Conservation (phyloP, 2,329 filamentous ascomycete genomes). For the Hawksworthiomyces lignivorus region DNA sequence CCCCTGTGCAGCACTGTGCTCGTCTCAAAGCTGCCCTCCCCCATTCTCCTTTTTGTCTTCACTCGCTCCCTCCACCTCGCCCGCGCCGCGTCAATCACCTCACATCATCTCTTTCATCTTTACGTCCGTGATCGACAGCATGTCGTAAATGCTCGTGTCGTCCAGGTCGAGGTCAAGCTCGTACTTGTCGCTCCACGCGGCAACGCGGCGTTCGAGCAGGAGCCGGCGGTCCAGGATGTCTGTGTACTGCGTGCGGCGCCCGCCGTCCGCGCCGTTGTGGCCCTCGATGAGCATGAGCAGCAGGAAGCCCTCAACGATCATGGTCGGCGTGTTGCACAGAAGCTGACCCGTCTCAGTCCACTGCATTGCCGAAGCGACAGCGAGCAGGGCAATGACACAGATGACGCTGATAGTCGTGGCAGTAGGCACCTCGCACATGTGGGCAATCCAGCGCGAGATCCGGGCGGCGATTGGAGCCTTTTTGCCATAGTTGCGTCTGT, state of each 20-base stretch:
- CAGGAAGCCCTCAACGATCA: conserved; percentile 22
- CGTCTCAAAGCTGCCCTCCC: too few species aligned
- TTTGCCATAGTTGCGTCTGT: neutral
- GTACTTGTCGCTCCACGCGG: conserved; percentile 12
- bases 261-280: conserved; percentile 19
- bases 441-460: conserved; percentile 18
- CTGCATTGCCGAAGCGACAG: conserved; percentile 19
- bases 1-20: too few species aligned
- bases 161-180: conserved; percentile 11
- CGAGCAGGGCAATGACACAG: conserved; percentile 16
- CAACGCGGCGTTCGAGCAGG: conserved; percentile 17
- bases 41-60: neutral
- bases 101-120: too few species aligned
- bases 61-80: too few species aligned
- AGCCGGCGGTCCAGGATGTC: conserved; percentile 20
- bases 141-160: conserved; percentile 7
- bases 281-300: conserved; percentile 20
- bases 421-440: conserved; percentile 12
- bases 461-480: conserved; percentile 14
- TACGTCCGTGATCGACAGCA: conserved; percentile 4
- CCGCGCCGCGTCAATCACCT: too few species aligned
- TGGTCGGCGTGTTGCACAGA: conserved; percentile 24
- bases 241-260: conserved; percentile 19
- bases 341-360: conserved; percentile 24
- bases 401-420: conserved; percentile 17